Base-by-base conservation (phyloP, 352 stramenopile genomes). In the Pythium myriotylum region DNA sequence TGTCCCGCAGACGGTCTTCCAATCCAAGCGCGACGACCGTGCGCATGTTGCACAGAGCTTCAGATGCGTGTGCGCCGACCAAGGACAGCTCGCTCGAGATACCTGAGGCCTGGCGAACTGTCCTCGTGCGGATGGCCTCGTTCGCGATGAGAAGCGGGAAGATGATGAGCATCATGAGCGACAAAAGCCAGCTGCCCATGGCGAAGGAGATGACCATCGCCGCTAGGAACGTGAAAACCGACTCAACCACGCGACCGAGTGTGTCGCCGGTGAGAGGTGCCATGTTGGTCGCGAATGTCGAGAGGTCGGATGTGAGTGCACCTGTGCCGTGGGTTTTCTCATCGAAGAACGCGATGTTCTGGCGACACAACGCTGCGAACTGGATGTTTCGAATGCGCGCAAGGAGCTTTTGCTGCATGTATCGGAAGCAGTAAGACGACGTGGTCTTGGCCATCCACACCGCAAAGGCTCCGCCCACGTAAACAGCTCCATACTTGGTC, bases 291-390 rank as follows among this genome's bases (percentile, higher is more conserved):
- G 78, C 65, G 46, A 80, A 65, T 14, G 70, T 83, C 4, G 73
- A 68, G 3, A 88, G 50, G 16, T 81, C 68, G 1, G 74, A 71
- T 2, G 65, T 74, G 27, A 74, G 60, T 0, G 70, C 66, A 42
- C 86, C 84, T 0, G 82, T 74, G 3, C 71, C 73, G 58, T 95
- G 87, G 3, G 79, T 53, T 45, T 83, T 72, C 22, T 76, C 58
- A 47, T 95, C 85, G 55, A 92, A 94, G 60, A 85, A 95, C 2
- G 73, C 83, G 10, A 90, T 62, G 14, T 81, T 72, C 27, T 81
- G 73, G 0, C 67, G 66, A 16, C 65, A 69, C 0, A 81, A 17
- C 10, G 62, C 70, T 20, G 55, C 8, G 32, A 86, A 84, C 12
- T 84, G 71, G 17, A 76, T 49, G 32, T 62, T 62, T 4, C 77